Evolutionary conservation across 805 yeast species (phyloP), one percentile per base, ranked within the genome.

Genomic region (Ogataea dorogensis): DNA sequence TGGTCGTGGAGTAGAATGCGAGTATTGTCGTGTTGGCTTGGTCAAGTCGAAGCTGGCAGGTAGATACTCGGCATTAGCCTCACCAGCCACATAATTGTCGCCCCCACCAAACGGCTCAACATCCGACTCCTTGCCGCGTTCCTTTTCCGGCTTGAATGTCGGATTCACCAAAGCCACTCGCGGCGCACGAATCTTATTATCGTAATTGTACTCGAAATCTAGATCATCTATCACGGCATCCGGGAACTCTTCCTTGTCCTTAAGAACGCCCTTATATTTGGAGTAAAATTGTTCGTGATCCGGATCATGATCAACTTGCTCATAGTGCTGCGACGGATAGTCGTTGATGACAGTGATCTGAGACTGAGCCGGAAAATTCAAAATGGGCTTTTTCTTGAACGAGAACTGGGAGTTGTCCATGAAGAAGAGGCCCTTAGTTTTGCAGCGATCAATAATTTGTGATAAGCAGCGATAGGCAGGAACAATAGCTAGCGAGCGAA

Each of bases 171-270:
- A 36, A n/a, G 68, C 62, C 74, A 73, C 70, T 32, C 77, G 52
- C 8, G 79, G 79, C 22, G 77, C 77, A 39, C 79, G 53, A 31
- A 74, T 75, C 47, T 72, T 73, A 41, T 73, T 77, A 45, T 73
- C 75, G 44, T 73, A 73, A 50, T 73, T 67, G 41, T 67, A 55
- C 28, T 58, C 60, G 40, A 49, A 58, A 9, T 44, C 42, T 28
- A 54, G 47, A 37, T 56, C 54, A 31, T 54, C 49, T 18, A 49
- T 30, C n/a, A 44, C 38, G 11, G 52, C 53, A 15, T 51, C 59
- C 1, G 59, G 54, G 8, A 49, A 49, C 31, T 56, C 56, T 21
- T 56, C 60, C 35, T 57, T 55, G 43, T 53, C 52, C 29, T 52
- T 55, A 27, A 58, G 26, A 4, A 58, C 49, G 9, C 64, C 64